phyloP scores from a whole-genome alignment of 495 filamentous ascomycete species.

The Penicillium canariense region DNA sequence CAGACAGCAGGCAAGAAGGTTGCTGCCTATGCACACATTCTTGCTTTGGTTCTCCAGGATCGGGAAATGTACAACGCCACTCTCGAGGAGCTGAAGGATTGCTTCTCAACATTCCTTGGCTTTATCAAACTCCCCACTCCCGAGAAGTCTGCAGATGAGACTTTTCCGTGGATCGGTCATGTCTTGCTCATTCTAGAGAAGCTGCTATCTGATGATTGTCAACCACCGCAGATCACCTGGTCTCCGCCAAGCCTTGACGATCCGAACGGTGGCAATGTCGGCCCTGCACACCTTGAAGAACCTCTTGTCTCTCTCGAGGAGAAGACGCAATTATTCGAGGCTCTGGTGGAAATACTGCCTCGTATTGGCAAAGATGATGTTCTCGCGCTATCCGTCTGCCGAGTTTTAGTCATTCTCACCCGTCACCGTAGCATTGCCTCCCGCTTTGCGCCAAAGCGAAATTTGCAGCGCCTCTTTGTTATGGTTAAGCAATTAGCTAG shows the following conservation, averaged over 20 bases:
- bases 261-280: slow-evolving; percentile 39
- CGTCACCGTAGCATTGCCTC: slow-evolving; percentile 71
- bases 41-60: slow-evolving; percentile 84
- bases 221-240: slow-evolving; percentile 75
- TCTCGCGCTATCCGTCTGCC: slow-evolving; percentile 76
- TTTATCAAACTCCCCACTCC: slow-evolving; percentile 69
- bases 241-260: slow-evolving; percentile 60
- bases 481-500: slow-evolving; percentile 91
- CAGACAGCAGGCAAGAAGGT: slow-evolving; percentile 74
- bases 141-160: slow-evolving; percentile 64
- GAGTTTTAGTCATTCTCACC: slow-evolving; percentile 89
- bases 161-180: slow-evolving; percentile 88
- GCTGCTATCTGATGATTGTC: slow-evolving; percentile 80
- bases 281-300: slow-evolving; percentile 56
- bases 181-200: slow-evolving; percentile 88
- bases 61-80: slow-evolving; percentile 76
- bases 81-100: slow-evolving; percentile 72
- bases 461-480: slow-evolving; percentile 84
- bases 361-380: slow-evolving; percentile 82
- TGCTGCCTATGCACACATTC: slow-evolving; percentile 87
- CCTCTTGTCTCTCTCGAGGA: slow-evolving; percentile 64
- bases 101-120: slow-evolving; percentile 67
- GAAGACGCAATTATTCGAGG: slow-evolving; percentile 66
- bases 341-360: slow-evolving; percentile 77
- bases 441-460: slow-evolving; percentile 78